Base-by-base conservation (phyloP, 257 asterid species). In the Handroanthus guayacan region DNA sequence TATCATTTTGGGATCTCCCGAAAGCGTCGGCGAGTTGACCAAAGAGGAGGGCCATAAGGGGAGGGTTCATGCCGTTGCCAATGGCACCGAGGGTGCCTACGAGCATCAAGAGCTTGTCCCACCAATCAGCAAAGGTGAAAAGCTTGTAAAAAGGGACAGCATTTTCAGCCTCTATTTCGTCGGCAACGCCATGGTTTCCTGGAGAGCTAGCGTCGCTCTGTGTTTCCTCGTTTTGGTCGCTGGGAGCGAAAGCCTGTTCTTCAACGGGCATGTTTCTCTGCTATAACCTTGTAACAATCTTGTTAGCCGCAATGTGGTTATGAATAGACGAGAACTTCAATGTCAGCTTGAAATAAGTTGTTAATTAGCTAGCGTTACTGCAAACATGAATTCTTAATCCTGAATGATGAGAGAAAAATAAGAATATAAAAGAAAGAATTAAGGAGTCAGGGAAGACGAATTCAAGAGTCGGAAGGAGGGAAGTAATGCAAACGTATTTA, bases 1-100 rank as follows among this genome's bases (percentile, higher is more conserved):
- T 50, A 36, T 51, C 76, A 8, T 65, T 64, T 17, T 69, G 78
- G 16, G 55, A 78, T 5, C 62, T 62, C 7, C 97, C 97, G 25
- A 93, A 91, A 12, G 98, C 88, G 47, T 93, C 89, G 14, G 87
- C 83, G 50, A 93, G 58, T 5, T 90, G 87, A 3, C 98, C 98
- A 71, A 91, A 90, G 45, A 93, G 80, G 6, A 93, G 54, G 2
- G 97, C 88, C 98, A 91, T 89, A 11, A 93, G 82, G 7, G 97
- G 95, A 2, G 89, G 73, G 75, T 85, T 86, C 5, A 93, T 56
- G 10, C 98, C 98, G 51, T 92, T 87, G 2, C 84, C 98, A 3
- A 91, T 69, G 50, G 97, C 95, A 10, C 86, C 92, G 48, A 91
- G 41, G 7, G 91, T 79, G 4, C 98, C 98, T 2, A 84, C 57